Evolutionary conservation across 441 rosid species (phyloP).

Genomic region (Corymbia calophylla): DNA sequence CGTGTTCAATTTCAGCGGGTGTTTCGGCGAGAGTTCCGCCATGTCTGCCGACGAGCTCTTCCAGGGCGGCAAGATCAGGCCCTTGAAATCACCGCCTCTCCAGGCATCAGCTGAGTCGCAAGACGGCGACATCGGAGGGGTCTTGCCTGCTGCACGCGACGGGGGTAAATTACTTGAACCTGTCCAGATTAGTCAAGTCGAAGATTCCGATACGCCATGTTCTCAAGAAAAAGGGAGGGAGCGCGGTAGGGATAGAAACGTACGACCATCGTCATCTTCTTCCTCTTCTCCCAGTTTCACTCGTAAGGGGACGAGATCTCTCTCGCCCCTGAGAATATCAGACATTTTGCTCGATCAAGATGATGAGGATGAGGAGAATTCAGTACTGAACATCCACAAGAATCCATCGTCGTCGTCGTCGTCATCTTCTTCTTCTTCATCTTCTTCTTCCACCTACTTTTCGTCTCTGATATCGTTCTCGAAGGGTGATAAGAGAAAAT

Average conservation of each 20-base stretch:
- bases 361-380: neutral
- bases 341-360: slow-evolving; percentile 4
- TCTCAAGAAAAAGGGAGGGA: neutral
- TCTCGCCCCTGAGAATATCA: neutral
- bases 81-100: neutral
- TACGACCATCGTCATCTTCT: neutral
- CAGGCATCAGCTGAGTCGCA: neutral
- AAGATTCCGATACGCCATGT: neutral
- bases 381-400: neutral
- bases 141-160: neutral
- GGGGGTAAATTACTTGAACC: neutral
- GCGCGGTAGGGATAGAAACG: neutral
- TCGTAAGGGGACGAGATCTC: neutral
- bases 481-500: neutral
- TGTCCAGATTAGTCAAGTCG: neutral
- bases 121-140: neutral
- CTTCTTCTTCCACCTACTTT: neutral
- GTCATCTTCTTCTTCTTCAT: neutral
- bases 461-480: slow-evolving; percentile 1
- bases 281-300: neutral
- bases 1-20: slow-evolving; percentile 1
- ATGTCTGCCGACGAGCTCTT: slow-evolving; percentile 11
- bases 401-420: neutral
- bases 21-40: neutral
- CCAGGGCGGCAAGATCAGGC: slow-evolving; percentile 7